Evolutionary conservation across 371 early-diverging fungal genomes (phyloP).

Genomic region (Umbelopsis sp.): DNA sequence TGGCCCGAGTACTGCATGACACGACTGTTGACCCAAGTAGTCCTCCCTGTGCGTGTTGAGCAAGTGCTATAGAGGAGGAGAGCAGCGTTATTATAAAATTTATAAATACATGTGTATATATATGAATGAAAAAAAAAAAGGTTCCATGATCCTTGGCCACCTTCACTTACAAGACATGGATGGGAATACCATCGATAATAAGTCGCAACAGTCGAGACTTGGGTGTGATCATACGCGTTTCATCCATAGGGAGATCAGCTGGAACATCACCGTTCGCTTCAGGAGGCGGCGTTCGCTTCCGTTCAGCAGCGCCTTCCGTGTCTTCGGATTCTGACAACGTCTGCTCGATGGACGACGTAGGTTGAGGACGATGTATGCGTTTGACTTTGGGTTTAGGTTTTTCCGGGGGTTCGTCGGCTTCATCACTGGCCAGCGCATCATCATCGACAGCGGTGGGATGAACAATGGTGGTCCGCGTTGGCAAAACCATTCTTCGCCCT

Average conservation of each 20-base stretch:
- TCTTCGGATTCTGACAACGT: background rate
- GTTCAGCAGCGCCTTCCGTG: background rate
- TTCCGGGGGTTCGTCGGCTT: constrained; percentile 6
- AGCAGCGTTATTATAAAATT: background rate
- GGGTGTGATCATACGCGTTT: constrained; percentile 37
- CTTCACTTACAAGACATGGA: constrained; percentile 64
- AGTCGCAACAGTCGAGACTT: constrained; percentile 59
- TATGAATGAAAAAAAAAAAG: no score
- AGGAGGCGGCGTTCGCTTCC: no score
- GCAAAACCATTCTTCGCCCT: background rate
- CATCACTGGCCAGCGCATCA: background rate
- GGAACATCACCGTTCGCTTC: background rate
- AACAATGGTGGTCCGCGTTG: background rate
- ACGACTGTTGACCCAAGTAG: constrained; percentile 72
- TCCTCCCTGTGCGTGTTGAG: constrained; percentile 53
- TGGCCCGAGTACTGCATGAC: constrained; percentile 59
- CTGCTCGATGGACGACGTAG: background rate
- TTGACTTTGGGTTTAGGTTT: background rate
- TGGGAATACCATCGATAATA: constrained; percentile 67
- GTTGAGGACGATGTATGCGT: background rate
- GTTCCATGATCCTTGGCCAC: background rate
- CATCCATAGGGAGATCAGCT: background rate
- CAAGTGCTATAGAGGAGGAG: constrained; percentile 45
- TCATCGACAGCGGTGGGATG: background rate
- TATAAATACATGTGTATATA: background rate